phyloP scores from a whole-genome alignment of 2,329 filamentous ascomycete genomes.

The Xylariaceae sp. region DNA sequence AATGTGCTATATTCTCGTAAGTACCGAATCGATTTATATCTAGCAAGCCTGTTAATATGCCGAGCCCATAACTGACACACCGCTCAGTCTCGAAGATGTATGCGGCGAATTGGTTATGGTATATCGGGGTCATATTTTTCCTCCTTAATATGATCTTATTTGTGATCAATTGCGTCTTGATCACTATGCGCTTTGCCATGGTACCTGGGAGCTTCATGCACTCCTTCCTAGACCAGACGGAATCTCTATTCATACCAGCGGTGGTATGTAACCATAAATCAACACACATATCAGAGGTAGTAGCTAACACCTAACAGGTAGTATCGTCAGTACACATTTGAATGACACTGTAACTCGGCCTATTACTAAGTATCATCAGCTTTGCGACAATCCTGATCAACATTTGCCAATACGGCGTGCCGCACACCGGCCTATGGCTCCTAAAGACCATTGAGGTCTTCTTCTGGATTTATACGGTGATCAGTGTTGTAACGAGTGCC shows the following conservation, averaged over 20 bases:
- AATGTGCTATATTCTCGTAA: constrained; percentile 53
- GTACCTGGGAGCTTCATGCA: constrained; percentile 66
- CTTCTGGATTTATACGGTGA: constrained; percentile 69
- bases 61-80: constrained; percentile 6
- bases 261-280: constrained; percentile 41
- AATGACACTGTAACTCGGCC: constrained; percentile 20
- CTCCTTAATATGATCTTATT: constrained; percentile 63
- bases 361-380: constrained; percentile 35
- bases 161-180: constrained; percentile 57
- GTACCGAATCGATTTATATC: constrained; percentile 12
- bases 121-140: constrained; percentile 58
- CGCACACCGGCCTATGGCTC: constrained; percentile 60
- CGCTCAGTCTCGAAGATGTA: constrained; percentile 43
- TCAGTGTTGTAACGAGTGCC: constrained; percentile 65
- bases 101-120: constrained; percentile 51
- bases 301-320: constrained; percentile 15
- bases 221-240: constrained; percentile 72
- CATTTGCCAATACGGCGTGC: constrained; percentile 69
- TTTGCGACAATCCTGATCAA: constrained; percentile 75
- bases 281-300: neutral
- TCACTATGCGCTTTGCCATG: constrained; percentile 64
- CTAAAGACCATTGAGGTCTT: constrained; percentile 56
- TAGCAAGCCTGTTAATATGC: no score
- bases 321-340: constrained; percentile 34
- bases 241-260: constrained; percentile 73